A percentile compares a stretch with the other conserved stretches of the same genome.
phyloP scores from a whole-genome alignment of 257 asterid species.

The Forsythia suspensa region DNA sequence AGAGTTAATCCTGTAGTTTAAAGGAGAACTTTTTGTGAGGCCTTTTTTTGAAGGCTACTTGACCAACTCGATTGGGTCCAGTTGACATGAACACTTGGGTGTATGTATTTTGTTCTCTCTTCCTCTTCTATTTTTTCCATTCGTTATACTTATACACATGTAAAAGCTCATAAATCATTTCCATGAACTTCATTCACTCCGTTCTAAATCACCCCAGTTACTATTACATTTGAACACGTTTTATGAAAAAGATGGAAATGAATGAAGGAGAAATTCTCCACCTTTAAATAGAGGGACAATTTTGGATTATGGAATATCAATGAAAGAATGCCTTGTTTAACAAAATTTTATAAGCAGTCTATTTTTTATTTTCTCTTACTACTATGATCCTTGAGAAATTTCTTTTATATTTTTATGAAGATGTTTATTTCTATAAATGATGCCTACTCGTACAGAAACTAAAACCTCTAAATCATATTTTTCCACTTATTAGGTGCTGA shows the following conservation, averaged over 20 bases:
- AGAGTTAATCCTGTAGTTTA: not conserved
- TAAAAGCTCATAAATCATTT: not conserved
- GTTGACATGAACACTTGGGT: not conserved
- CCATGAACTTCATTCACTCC: not conserved
- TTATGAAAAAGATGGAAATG: not conserved
- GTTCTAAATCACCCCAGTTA: not conserved
- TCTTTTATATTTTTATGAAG: conserved; percentile 9
- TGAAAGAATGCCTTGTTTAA: not conserved
- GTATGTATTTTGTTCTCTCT: not conserved
- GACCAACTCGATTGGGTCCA: not conserved
- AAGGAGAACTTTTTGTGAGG: not conserved
- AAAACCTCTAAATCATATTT: not conserved
- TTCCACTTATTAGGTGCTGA: not conserved
- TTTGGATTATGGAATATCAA: not conserved
- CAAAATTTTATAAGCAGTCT: not conserved
- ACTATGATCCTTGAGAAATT: not conserved
- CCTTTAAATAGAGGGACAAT: not conserved
- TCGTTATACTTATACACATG: not conserved
- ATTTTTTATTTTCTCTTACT: not conserved
- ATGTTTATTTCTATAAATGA: not conserved
- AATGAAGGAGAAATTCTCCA: not conserved
- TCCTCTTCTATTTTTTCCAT: not conserved
- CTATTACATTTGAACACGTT: not conserved
- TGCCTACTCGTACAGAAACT: not conserved
- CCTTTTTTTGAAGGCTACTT: not conserved